Percentiles rank a stretch among this genome's conserved stretches.
Evolutionary conservation across 1,284 basidiomycete genomes (phyloP).

Genomic region (Takashimella koratensis): DNA sequence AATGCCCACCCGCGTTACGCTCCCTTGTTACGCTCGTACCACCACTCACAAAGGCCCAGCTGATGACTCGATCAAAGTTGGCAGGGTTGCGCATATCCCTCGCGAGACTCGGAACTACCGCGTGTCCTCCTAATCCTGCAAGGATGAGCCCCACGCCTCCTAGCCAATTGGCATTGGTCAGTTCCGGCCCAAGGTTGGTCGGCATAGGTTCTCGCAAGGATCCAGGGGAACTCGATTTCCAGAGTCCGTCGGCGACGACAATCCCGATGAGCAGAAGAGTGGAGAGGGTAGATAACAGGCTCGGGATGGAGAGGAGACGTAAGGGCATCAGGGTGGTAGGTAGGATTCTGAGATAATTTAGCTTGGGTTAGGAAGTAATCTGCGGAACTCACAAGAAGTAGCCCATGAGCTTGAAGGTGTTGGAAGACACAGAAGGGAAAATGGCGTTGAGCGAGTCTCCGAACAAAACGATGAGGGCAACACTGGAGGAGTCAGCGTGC

Average conservation of each 20-base stretch:
- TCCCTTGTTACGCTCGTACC: too few relatives aligned
- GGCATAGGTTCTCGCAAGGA: conserved; percentile 71
- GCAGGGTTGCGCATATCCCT: conserved; percentile 84
- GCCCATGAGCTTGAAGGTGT: conserved; percentile 71
- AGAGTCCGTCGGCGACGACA: conserved; percentile 77
- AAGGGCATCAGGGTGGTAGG: conserved; percentile 82
- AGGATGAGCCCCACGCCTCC: conserved; percentile 77
- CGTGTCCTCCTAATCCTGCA: conserved; percentile 95
- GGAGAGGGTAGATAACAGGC: conserved; percentile 76
- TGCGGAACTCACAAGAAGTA: conserved; percentile 60
- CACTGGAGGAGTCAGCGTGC: conserved; percentile 53
- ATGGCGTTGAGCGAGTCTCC: conserved; percentile 77
- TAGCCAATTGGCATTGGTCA: conserved; percentile 52
- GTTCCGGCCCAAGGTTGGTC: conserved; percentile 63
- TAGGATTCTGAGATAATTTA: conserved; percentile 58
- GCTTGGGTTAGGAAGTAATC: neutral
- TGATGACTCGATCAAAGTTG: conserved; percentile 63
- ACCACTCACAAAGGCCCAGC: conserved; percentile 40
- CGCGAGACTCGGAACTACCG: conserved; percentile 84
- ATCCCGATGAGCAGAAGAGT: conserved; percentile 73
- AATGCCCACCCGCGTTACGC: too few relatives aligned
- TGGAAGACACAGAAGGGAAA: conserved; percentile 62
- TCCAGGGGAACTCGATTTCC: conserved; percentile 74
- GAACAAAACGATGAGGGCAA: conserved; percentile 78
- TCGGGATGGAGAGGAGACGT: conserved; percentile 76